Conservation (phyloP, 2,329 filamentous ascomycete genomes). For the Zalaria sp. region DNA sequence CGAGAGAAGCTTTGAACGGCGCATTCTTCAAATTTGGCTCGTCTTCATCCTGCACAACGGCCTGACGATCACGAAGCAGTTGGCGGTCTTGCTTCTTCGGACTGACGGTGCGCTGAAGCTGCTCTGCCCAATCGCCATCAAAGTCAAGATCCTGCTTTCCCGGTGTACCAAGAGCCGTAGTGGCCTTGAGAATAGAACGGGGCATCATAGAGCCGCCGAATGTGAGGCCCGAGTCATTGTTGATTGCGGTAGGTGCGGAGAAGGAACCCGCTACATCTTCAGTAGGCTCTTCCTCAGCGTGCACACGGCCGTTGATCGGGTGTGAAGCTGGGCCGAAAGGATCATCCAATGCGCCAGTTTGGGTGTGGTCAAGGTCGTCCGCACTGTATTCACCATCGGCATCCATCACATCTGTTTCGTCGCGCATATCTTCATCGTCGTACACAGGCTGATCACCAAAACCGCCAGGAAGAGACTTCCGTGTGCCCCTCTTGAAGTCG, state of each 20-base stretch:
- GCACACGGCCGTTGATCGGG: no score
- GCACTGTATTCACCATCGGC: conserved; percentile 40
- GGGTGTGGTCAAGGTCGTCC: background rate
- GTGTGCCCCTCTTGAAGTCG: conserved; percentile 38
- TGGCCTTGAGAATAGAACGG: conserved; percentile 35
- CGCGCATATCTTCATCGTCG: conserved; percentile 36
- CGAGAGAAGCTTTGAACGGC: conserved; percentile 3
- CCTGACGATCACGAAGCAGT: conserved; percentile 52
- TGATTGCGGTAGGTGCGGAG: conserved; percentile 58
- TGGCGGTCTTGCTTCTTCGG: conserved; percentile 82
- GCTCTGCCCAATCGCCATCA: conserved; percentile 83
- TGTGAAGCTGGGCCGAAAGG: conserved; percentile 1
- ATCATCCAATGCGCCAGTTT: conserved; percentile 3
- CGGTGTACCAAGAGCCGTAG: conserved; percentile 33
- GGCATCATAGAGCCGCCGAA: conserved; percentile 20
- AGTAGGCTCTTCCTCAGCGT: conserved; percentile 63
- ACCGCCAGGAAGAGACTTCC: conserved; percentile 56
- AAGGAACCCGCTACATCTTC: conserved; percentile 69
- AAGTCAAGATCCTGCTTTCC: conserved; percentile 38
- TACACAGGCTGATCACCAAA: conserved; percentile 53
- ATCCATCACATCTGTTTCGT: conserved; percentile 24
- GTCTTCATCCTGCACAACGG: conserved; percentile 38
- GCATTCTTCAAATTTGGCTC: conserved; percentile 3
- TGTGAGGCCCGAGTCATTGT: conserved; percentile 1
- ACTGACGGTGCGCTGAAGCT: conserved; percentile 86